Conservation (phyloP, 2,329 filamentous ascomycete species). For the Monilinia polystroma region DNA sequence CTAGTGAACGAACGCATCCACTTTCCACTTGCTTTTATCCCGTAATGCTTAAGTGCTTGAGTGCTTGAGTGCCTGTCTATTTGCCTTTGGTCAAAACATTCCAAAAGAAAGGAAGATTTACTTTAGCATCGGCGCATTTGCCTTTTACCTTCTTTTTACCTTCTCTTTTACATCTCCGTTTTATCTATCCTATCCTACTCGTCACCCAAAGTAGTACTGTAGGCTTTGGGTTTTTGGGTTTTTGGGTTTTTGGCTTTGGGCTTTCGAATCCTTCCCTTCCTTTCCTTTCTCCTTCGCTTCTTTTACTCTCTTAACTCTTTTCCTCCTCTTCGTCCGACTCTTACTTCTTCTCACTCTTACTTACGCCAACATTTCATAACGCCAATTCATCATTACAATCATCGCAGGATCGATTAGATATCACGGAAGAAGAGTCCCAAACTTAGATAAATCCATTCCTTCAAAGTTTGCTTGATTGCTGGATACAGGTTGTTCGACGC, state of each 20-base stretch:
- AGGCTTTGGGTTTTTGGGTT: neutral
- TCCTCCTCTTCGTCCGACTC: neutral
- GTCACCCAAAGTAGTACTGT: too few species aligned
- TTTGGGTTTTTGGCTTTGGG: neutral
- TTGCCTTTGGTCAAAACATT: too few species aligned
- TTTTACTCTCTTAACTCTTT: slow-evolving; percentile 17
- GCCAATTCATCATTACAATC: slow-evolving; percentile 23
- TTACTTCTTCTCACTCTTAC: neutral
- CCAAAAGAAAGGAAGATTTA: too few species aligned
- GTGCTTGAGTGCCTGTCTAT: too few species aligned
- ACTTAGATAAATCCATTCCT: slow-evolving; percentile 31
- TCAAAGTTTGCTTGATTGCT: slow-evolving; percentile 23
- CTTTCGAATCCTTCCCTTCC: slow-evolving; percentile 4
- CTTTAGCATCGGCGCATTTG: too few species aligned
- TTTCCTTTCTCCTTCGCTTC: slow-evolving; percentile 1
- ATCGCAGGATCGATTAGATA: slow-evolving; percentile 34
- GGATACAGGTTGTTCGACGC: slow-evolving; percentile 36
- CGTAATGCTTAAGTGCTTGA: too few species aligned
- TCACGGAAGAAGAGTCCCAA: neutral
- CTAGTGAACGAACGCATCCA: too few species aligned
- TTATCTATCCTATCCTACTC: too few species aligned
- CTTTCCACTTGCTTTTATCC: too few species aligned
- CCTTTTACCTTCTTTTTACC: neutral
- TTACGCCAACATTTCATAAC: slow-evolving; percentile 23
- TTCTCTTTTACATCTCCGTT: too few species aligned